Evolutionary conservation across 768 basidiomycete genomes (phyloP), one percentile per base, ranked within the genome.

Genomic region (Mycena capillaripes): DNA sequence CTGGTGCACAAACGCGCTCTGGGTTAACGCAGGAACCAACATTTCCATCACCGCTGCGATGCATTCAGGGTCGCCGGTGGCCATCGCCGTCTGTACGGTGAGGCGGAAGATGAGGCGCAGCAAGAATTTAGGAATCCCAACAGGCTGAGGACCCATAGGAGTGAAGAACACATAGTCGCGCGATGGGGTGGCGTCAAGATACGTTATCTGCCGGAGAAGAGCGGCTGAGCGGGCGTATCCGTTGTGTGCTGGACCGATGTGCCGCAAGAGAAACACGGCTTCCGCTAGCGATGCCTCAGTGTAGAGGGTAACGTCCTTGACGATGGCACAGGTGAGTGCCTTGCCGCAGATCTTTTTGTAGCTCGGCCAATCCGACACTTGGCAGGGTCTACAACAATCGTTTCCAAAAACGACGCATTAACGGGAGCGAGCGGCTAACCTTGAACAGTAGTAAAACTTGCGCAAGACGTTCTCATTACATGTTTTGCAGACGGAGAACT

Each of bases 121-220:
- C 12, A 55, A 25, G 53, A 55, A 55, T 30, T 16, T 3, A 29
- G 53, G 53, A 3, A 55, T 55, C 53, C 9, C 19, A 21, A 55
- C 12, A 16, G 27, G 53, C 29, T 32, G 27, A 19, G 30, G 53
- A 55, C 53, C 53, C 16, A 29, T 55, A 10, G 53, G 53, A 2
- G 53, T 30, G 53, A 55, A 29, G 53, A 55, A 55, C 27, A 55
- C 53, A 19, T 55, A 55, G 53, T 55, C 53, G 53, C 29, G 53
- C 30, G 4, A 8, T 2, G 53, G 46, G n/a, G 3, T 23, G n/a
- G 46, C 46, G 46, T 48, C 46, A 11, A 53, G 3, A 16, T 53
- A 53, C 12, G 14, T 6, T 12, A 53, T 53, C 30, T 53, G 52
- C 27, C 29, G 52, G 12, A 53, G 3, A 29, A 53, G 29, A 2